A percentile compares a stretch with the other conserved stretches of the same genome.
Conservation (phyloP, 768 basidiomycete species). For the Sarcodon aspratus region DNA sequence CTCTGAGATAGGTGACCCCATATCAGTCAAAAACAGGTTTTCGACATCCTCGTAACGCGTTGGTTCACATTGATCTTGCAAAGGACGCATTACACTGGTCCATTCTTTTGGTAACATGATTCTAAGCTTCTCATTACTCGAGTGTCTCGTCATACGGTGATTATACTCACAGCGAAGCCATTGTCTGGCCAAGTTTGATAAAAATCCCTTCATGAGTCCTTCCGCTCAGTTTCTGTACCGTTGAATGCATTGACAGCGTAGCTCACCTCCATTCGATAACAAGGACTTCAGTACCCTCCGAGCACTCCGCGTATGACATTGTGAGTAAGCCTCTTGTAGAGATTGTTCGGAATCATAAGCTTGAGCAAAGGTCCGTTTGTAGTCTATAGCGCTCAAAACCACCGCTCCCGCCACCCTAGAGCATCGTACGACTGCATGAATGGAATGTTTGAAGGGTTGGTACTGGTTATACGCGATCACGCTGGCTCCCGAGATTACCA, state of each 20-base stretch:
- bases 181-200: conserved; percentile 86
- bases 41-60: conserved; percentile 75
- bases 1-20: conserved; percentile 59
- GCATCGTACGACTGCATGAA: neutral
- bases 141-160: neutral
- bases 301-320: conserved; percentile 81
- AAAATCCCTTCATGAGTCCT: conserved; percentile 51
- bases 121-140: conserved; percentile 21
- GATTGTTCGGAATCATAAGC: conserved; percentile 40
- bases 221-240: neutral
- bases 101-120: conserved; percentile 53
- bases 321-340: conserved; percentile 44
- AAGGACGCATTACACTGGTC: conserved; percentile 42
- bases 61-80: conserved; percentile 91
- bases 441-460: neutral
- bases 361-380: conserved; percentile 55
- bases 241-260: neutral
- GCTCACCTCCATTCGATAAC: conserved; percentile 75
- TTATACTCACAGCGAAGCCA: conserved; percentile 49
- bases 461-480: neutral
- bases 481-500: neutral
- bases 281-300: conserved; percentile 70
- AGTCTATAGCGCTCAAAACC: conserved; percentile 53
- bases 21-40: conserved; percentile 66
- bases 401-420: conserved; percentile 36